Base-by-base conservation (phyloP, 2,329 filamentous ascomycete genomes). In the Hypoxylon sp. region DNA sequence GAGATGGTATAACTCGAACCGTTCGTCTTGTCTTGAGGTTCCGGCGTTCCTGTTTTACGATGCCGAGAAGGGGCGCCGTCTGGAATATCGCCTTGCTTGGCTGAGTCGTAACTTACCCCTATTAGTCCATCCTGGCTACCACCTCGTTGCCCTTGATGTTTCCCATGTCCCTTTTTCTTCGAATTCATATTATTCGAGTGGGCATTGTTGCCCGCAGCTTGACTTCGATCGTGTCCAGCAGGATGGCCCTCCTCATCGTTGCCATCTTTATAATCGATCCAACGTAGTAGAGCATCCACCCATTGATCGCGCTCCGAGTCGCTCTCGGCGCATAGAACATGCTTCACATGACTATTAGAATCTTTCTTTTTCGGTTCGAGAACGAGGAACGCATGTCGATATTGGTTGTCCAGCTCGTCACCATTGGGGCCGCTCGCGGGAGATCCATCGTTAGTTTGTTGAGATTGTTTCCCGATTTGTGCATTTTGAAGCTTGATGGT, bases 281-380 rank as follows among this genome's bases (percentile, higher is more conserved):
- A 97, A 72, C 93, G 91, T 66, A 98, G 83, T 44, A 99, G 84
- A 22, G 93, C 91, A 63, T 97, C 92, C 1, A 99, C 95, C 96
- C 96, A 99, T 48, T 91, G 86, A 80, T 99, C 96, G 66, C 96
- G 90, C 82, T 99, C 96, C 65, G 86, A 87, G 75, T 99, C 96
- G 75, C 92, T 98, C 80, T 99, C 96, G 0, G 96, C 95, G 78
- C 96, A 99, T 17, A 99, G 84, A 0, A 99, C 94, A 78, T 99
- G 96, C 71, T 95, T 93, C 24, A 98, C 93, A 58, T 95, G 87
- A 72, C 92, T 94, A 22, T 86, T 90, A 0, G 94, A 94, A 77
- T 99, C 96, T 80, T 97, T 98, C 80, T 94, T 94, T 83, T 99
- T 99, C 1, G 95, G 95, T 77, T 99, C 96, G 57, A 98, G 80